Percentiles rank a stretch among this genome's conserved stretches.
Evolutionary conservation across 768 basidiomycete species (phyloP).

Genomic region (Mycena alexandri): DNA sequence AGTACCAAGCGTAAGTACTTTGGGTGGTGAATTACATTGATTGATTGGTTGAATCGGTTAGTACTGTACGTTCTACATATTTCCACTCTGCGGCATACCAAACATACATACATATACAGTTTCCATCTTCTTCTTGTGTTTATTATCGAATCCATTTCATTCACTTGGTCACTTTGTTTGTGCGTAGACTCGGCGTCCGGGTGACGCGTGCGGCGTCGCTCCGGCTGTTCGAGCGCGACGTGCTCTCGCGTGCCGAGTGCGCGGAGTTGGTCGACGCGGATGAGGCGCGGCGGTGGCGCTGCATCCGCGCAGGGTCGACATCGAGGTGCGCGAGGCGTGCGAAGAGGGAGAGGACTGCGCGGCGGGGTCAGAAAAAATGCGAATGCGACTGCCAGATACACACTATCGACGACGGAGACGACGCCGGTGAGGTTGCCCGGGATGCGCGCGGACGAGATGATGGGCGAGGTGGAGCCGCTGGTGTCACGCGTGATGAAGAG

Average conservation of each 20-base stretch:
- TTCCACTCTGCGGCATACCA: too few species aligned
- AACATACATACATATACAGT: constrained; percentile 2
- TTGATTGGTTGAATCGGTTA: too few species aligned
- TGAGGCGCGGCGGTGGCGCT: constrained; percentile 83
- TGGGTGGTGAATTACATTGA: too few species aligned
- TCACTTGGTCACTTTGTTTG: constrained; percentile 16
- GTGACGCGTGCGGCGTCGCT: constrained; percentile 23
- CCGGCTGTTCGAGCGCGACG: constrained; percentile 52
- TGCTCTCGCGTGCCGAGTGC: constrained; percentile 56
- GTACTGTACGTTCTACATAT: not conserved
- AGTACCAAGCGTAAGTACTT: not conserved
- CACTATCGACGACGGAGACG: constrained; percentile 88
- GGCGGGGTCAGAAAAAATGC: not conserved
- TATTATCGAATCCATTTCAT: not conserved
- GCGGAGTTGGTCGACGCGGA: constrained; percentile 74
- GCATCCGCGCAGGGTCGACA: constrained; percentile 83
- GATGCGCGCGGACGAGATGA: constrained; percentile 52
- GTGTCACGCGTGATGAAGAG: constrained; percentile 82
- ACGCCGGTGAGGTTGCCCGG: constrained; percentile 74
- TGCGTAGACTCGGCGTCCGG: constrained; percentile 34
- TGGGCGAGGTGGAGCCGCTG: constrained; percentile 61
- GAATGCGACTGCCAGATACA: not conserved
- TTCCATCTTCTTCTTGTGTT: too few species aligned
- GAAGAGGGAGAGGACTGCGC: constrained; percentile 80
- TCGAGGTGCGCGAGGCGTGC: constrained; percentile 81